Conservation (phyloP, 805 yeast genomes). For the Cyberlindnera euphorbiiphila region DNA sequence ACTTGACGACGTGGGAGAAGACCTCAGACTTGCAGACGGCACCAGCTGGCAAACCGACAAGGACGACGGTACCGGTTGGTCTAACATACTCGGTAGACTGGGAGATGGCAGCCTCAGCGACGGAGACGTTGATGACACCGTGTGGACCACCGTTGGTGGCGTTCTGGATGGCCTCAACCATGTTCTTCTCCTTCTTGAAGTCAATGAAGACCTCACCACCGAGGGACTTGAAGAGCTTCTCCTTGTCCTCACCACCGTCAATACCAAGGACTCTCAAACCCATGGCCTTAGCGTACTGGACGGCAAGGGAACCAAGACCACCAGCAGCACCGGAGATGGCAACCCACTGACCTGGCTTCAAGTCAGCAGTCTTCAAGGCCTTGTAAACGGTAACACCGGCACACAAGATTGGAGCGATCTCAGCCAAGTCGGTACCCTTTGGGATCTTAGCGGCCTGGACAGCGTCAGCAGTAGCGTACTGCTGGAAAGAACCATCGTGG, state of each 20-base stretch:
- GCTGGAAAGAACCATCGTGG: conserved; percentile 88
- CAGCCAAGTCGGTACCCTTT: conserved; percentile 67
- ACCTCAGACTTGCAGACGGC: conserved; percentile 70
- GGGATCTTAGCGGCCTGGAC: conserved; percentile 83
- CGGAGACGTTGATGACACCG: conserved; percentile 73
- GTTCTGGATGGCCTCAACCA: conserved; percentile 49
- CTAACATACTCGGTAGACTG: conserved; percentile 59
- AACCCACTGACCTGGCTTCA: conserved; percentile 70
- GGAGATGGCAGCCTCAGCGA: conserved; percentile 62
- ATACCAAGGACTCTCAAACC: conserved; percentile 69
- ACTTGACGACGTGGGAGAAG: conserved; percentile 69
- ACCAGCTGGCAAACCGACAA: conserved; percentile 77
- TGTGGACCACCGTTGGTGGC: conserved; percentile 74
- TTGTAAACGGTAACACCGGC: conserved; percentile 92
- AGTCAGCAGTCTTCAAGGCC: conserved; percentile 76
- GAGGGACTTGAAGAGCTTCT: conserved; percentile 45
- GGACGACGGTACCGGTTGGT: conserved; percentile 65
- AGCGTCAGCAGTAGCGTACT: conserved; percentile 86
- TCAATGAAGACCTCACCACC: conserved; percentile 67
- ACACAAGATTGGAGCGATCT: conserved; percentile 77
- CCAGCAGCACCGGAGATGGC: conserved; percentile 79
- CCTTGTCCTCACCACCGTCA: conserved; percentile 68
- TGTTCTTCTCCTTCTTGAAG: conserved; percentile 51
- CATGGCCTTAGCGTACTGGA: conserved; percentile 76
- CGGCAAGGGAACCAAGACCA: conserved; percentile 71